phyloP scores from a whole-genome alignment of 768 basidiomycete genomes.

The Termitomyces sp. region DNA sequence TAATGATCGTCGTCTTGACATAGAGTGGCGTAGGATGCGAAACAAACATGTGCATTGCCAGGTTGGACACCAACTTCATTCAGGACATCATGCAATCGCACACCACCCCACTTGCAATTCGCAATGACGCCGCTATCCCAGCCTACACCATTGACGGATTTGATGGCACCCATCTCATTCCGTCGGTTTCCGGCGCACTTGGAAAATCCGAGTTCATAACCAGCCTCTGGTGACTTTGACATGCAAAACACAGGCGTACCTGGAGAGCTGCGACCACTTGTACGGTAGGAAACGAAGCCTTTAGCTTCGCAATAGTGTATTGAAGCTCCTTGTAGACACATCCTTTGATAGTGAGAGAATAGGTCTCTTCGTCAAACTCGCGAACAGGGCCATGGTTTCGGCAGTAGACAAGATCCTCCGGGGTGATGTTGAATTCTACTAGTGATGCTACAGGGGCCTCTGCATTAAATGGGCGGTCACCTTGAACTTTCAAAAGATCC shows the following conservation, averaged over 20 bases:
- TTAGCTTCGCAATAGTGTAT: slow-evolving; percentile 35
- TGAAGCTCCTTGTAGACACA: slow-evolving; percentile 24
- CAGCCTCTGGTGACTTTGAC: background rate
- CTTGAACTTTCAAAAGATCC: slow-evolving; percentile 38
- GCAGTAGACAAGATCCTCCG: slow-evolving; percentile 60
- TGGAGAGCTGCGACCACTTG: slow-evolving; percentile 52
- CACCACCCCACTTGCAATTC: slow-evolving; percentile 65
- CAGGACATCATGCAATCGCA: slow-evolving; percentile 52
- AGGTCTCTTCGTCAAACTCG: slow-evolving; percentile 41
- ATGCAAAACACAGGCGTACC: slow-evolving; percentile 25
- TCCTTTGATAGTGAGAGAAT: slow-evolving; percentile 34
- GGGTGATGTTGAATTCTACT: slow-evolving; percentile 55
- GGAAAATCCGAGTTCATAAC: background rate
- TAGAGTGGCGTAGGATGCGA: slow-evolving; percentile 52
- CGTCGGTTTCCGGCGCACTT: slow-evolving; percentile 67
- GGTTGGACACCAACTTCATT: slow-evolving; percentile 32
- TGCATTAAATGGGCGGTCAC: slow-evolving; percentile 58
- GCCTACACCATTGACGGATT: slow-evolving; percentile 51
- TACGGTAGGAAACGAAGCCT: slow-evolving; percentile 30
- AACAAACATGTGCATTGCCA: slow-evolving; percentile 46
- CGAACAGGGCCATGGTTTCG: slow-evolving; percentile 66
- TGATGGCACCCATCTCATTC: slow-evolving; percentile 56
- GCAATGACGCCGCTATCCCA: slow-evolving; percentile 70
- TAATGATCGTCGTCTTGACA: slow-evolving; percentile 62
- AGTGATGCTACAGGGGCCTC: slow-evolving; percentile 55